Evolutionary conservation across 108 stramenopile genomes (phyloP), one percentile per base, ranked within the genome.

Genomic region (Nitzschia putrida): DNA sequence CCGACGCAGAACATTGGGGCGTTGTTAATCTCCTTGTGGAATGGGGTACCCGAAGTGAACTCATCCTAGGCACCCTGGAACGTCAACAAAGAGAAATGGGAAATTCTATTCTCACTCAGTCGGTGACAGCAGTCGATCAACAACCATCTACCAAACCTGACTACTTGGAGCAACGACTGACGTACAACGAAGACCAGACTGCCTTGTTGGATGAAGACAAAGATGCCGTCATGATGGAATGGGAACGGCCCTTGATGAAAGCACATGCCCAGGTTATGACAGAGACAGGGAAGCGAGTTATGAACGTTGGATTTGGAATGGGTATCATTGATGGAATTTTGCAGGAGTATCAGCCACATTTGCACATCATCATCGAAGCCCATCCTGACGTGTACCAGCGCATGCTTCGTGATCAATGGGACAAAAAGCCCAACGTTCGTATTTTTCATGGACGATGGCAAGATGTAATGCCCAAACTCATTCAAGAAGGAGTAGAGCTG

Each of bases 191-290:
- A 24, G 82, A 87, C 29, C 71, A 76, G 34, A 78, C 72, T 18
- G 78, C 88, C 0, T 65, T 91, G 25, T 71, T 94, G 25, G 90
- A 92, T 67, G 69, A 72, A 53, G 95, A 95, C 66, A 58, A 88
- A 37, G 96, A 97, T 80, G 96, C 94, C 0, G 93, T 97, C 53
- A 97, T 97, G 96, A 97, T 97, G 96, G 93, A 97, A 80, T 97
- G 96, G 96, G 96, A 97, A 78, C 60, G 89, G 10, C 96, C 96
- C 0, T 76, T 97, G 39, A 97, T 97, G 96, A 77, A 87, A 45
- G 85, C 83, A n/a, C 96, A 97, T 80, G 94, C 96, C 0, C 73
- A 78, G 50, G 82, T 95, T 8, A 60, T 94, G 14, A 85, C 67
- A 79, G 83, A 73, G 57, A 71, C 66, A 12, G 58, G 64, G 14